Evolutionary conservation across 768 basidiomycete species (phyloP).

Genomic region (Agrocybe chaxingu): DNA sequence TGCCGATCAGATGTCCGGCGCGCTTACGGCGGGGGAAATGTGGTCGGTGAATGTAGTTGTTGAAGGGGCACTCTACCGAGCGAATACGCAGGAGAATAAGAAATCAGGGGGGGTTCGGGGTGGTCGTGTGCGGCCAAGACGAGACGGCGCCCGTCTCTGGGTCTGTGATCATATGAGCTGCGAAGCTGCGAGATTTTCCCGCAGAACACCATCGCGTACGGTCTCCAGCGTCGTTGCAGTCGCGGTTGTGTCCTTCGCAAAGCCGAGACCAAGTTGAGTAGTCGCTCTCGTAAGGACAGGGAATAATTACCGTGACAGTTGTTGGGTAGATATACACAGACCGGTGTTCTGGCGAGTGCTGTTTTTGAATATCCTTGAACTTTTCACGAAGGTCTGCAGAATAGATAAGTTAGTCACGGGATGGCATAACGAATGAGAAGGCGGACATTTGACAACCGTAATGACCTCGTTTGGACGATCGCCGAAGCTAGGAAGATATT

Average conservation of each 20-base stretch:
- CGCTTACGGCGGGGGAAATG: too few relatives aligned
- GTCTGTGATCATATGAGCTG: constrained; percentile 41
- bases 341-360: constrained; percentile 52
- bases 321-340: constrained; percentile 65
- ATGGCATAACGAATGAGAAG: background rate
- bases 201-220: constrained; percentile 61
- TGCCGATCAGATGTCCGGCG: too few relatives aligned
- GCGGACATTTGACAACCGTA: constrained; percentile 62
- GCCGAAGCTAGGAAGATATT: constrained; percentile 64
- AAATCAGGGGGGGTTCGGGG: too few relatives aligned
- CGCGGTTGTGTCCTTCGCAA: constrained; percentile 53
- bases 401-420: background rate
- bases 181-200: constrained; percentile 51
- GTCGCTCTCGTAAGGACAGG: background rate
- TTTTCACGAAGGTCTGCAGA: constrained; percentile 60
- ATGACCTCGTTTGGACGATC: constrained; percentile 65
- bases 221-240: constrained; percentile 59
- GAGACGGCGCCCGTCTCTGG: background rate
- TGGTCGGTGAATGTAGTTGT: too few relatives aligned
- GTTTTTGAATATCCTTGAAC: constrained; percentile 63
- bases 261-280: background rate
- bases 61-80: too few relatives aligned
- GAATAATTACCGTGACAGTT: constrained; percentile 56
- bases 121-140: too few relatives aligned
- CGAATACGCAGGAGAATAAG: too few relatives aligned